phyloP scores from a whole-genome alignment of 2,329 filamentous ascomycete genomes.

The Paecilomyces variotii region DNA sequence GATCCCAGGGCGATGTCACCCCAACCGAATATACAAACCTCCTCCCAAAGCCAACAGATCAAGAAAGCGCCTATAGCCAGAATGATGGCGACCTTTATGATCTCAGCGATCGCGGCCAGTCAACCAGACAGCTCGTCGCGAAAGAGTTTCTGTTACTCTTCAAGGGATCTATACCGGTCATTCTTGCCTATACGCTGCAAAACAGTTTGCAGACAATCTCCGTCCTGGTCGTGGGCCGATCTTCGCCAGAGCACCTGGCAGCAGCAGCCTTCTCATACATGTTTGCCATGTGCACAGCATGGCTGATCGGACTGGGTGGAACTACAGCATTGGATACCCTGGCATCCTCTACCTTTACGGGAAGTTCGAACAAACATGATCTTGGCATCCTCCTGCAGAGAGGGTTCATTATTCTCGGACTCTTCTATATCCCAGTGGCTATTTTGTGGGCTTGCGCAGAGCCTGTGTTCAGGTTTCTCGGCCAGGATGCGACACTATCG shows the following conservation, averaged over 20 bases:
- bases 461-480: conserved; percentile 63
- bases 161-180: conserved; percentile 65
- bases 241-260: conserved; percentile 71
- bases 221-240: conserved; percentile 69
- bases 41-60: conserved; percentile 14
- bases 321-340: conserved; percentile 81
- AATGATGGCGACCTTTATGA: conserved; percentile 31
- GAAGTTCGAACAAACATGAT: conserved; percentile 68
- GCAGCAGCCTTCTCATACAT: conserved; percentile 84
- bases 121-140: conserved; percentile 32
- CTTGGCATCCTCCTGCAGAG: conserved; percentile 72
- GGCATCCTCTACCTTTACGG: conserved; percentile 74
- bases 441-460: conserved; percentile 69
- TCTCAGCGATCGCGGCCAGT: conserved; percentile 25
- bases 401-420: conserved; percentile 61
- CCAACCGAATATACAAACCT: conserved; percentile 21
- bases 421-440: conserved; percentile 66
- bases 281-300: conserved; percentile 85
- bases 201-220: conserved; percentile 79
- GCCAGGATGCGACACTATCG: conserved; percentile 71
- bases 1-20: neutral
- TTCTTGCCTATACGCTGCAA: conserved; percentile 76
- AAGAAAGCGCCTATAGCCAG: conserved; percentile 3
- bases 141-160: conserved; percentile 61
- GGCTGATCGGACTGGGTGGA: conserved; percentile 78